Evolutionary conservation across 345 rosid species (phyloP).

Genomic region (Murraya paniculata): DNA sequence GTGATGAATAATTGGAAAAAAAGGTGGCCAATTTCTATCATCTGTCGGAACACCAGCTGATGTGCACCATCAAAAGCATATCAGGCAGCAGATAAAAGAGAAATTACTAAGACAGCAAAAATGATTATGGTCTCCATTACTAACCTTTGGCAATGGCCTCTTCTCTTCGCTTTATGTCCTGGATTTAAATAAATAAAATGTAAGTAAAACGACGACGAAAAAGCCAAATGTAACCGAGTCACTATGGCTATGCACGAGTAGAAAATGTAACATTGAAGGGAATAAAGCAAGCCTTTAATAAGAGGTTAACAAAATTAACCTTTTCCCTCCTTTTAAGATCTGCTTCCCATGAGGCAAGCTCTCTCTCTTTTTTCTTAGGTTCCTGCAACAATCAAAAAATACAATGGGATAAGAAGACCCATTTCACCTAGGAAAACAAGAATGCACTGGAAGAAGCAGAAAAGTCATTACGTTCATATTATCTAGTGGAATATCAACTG

Average conservation of each 20-base stretch:
- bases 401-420: conserved; percentile 7
- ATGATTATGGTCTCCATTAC: conserved; percentile 3
- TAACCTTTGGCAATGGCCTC: conserved; percentile 61
- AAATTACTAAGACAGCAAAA: neutral
- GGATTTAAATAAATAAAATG: conserved; percentile 21
- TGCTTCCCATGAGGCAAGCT: conserved; percentile 87
- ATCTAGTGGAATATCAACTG: conserved; percentile 89
- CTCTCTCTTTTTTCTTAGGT: conserved; percentile 65
- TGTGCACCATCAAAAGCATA: conserved; percentile 9
- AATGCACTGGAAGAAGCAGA: neutral
- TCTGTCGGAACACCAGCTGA: conserved; percentile 75
- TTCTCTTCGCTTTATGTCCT: conserved; percentile 86
- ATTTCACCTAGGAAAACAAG: neutral
- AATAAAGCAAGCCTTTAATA: neutral
- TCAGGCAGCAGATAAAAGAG: neutral
- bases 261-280: neutral
- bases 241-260: neutral
- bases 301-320: conserved; percentile 30
- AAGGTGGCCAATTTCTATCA: conserved; percentile 92
- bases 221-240: neutral
- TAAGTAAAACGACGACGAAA: neutral
- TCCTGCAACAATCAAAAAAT: conserved; percentile 41
- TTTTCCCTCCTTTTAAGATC: conserved; percentile 85
- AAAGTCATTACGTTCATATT: conserved; percentile 57
- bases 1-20: conserved; percentile 95